Evolutionary conservation across 768 basidiomycete species (phyloP).

Genomic region (Phylloporus sp.): DNA sequence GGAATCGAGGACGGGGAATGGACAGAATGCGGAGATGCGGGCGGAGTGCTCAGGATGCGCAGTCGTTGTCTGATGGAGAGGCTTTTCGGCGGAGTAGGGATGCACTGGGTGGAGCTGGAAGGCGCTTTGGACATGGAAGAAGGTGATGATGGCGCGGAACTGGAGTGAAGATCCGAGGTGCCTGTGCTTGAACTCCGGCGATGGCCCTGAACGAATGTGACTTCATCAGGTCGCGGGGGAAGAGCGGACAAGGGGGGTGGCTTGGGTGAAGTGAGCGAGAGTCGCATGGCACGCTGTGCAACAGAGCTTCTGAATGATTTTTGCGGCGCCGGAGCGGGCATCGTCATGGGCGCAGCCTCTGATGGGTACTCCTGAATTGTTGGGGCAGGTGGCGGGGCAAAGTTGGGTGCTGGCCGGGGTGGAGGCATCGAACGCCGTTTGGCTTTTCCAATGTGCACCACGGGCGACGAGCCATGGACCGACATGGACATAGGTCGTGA

Average conservation of each 20-base stretch:
- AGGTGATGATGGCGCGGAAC: constrained; percentile 43
- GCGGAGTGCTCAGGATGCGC: constrained; percentile 62
- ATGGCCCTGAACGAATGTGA: constrained; percentile 23
- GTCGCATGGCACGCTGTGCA: constrained; percentile 49
- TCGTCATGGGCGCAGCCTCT: constrained; percentile 1
- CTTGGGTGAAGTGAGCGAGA: constrained; percentile 59
- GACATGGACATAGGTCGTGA: constrained; percentile 23
- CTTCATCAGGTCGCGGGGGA: constrained; percentile 66
- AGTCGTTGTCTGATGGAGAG: constrained; percentile 58
- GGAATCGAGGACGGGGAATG: constrained; percentile 22
- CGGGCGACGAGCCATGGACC: constrained; percentile 8
- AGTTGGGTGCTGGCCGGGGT: constrained; percentile 66
- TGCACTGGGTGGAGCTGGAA: constrained; percentile 24
- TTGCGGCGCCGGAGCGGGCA: constrained; percentile 12
- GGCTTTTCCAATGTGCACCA: constrained; percentile 23
- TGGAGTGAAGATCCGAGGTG: constrained; percentile 33
- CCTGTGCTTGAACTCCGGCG: constrained; percentile 32
- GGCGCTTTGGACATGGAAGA: constrained; percentile 35
- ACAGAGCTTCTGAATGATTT: constrained; percentile 53
- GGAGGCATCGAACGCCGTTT: constrained; percentile 67
- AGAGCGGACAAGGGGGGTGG: constrained; percentile 56
- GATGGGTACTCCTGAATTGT: constrained; percentile 17
- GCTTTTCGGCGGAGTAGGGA: constrained; percentile 20
- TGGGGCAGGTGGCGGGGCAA: constrained; percentile 67
- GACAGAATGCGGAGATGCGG: constrained; percentile 29